phyloP scores from a whole-genome alignment of 2,329 filamentous ascomycete genomes.

The Alternaria burnsii region DNA sequence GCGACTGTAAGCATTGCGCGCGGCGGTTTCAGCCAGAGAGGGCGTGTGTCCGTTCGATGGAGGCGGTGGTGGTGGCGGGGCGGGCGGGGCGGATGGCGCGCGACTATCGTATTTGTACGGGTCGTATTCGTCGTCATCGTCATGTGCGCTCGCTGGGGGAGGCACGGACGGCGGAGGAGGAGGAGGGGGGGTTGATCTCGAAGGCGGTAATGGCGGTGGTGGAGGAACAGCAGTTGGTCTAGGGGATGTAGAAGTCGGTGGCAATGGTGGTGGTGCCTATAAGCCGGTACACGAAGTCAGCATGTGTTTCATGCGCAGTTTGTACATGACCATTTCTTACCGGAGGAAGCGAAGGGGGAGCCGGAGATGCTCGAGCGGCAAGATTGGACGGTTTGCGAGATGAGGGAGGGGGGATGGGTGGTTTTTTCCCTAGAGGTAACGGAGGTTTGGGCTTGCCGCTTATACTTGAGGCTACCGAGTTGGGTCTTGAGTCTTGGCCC shows the following conservation, averaged over 20 bases:
- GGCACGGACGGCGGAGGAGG: constrained; percentile 37
- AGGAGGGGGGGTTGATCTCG: constrained; percentile 33
- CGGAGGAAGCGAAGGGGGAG: constrained; percentile 53
- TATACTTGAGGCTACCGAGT: constrained; percentile 66
- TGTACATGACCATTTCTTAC: constrained; percentile 12
- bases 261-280: constrained; percentile 46
- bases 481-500: constrained; percentile 62
- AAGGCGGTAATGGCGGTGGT: constrained; percentile 22
- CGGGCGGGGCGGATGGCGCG: constrained; percentile 48
- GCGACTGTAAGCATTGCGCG: constrained; percentile 64
- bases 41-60: constrained; percentile 51
- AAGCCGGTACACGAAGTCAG: neutral
- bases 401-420: constrained; percentile 65
- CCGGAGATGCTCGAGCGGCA: constrained; percentile 53
- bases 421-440: constrained; percentile 79
- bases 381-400: constrained; percentile 66
- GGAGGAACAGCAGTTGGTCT: constrained; percentile 22
- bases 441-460: constrained; percentile 73
- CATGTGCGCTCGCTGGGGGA: constrained; percentile 55
- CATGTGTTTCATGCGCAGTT: neutral
- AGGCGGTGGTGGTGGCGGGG: constrained; percentile 62
- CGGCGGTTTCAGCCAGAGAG: constrained; percentile 67
- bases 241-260: constrained; percentile 43
- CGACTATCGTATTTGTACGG: constrained; percentile 55
- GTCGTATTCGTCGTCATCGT: constrained; percentile 40